Percentiles rank a stretch among this genome's conserved stretches.
These are phyloP conservation scores for Aspergillus ruber DNA, from an alignment of 2,329 filamentous ascomycete genomes.

Conservation along the genomic window DNA sequence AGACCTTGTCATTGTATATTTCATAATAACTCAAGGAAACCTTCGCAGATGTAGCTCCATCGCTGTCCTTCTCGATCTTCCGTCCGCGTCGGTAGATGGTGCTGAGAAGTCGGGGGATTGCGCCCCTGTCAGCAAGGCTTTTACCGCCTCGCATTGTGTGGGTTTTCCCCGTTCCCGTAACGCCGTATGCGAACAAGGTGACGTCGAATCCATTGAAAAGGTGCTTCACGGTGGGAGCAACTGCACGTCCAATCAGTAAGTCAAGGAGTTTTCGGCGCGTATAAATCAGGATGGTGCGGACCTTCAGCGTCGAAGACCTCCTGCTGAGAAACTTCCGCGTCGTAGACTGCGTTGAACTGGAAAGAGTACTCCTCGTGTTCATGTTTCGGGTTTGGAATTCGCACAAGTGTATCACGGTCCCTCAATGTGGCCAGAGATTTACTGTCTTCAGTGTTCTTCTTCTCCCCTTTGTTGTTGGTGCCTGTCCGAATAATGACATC, in stretches of 20 bases:
- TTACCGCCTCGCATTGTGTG: slow-evolving; percentile 93
- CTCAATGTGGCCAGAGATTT: slow-evolving; percentile 30
- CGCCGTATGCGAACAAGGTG: slow-evolving; percentile 87
- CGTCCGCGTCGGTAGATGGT: slow-evolving; percentile 77
- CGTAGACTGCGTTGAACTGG: slow-evolving; percentile 90
- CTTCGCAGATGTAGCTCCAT: slow-evolving; percentile 61
- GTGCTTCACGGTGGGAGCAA: slow-evolving; percentile 82
- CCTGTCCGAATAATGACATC: slow-evolving; percentile 77
- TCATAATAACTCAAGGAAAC: slow-evolving; percentile 88
- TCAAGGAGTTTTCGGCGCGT: not conserved
- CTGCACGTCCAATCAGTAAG: slow-evolving; percentile 43
- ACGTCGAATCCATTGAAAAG: slow-evolving; percentile 79
- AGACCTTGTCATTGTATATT: slow-evolving; percentile 95
- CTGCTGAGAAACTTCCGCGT: slow-evolving; percentile 72
- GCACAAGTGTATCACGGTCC: slow-evolving; percentile 62
- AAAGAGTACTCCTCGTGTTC: slow-evolving; percentile 87
- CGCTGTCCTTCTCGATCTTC: slow-evolving; percentile 75
- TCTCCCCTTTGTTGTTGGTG: slow-evolving; percentile 30
- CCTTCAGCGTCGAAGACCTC: slow-evolving; percentile 84
- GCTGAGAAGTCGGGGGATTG: slow-evolving; percentile 80
- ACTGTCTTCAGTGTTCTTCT: slow-evolving; percentile 18
- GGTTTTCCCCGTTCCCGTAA: slow-evolving; percentile 89
- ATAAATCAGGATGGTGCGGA: slow-evolving; percentile 36
- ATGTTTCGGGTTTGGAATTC: slow-evolving; percentile 92
- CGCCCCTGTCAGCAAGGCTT: slow-evolving; percentile 75